Base-by-base conservation (phyloP, 345 rosid genomes). In the Kernera saxatilis region DNA sequence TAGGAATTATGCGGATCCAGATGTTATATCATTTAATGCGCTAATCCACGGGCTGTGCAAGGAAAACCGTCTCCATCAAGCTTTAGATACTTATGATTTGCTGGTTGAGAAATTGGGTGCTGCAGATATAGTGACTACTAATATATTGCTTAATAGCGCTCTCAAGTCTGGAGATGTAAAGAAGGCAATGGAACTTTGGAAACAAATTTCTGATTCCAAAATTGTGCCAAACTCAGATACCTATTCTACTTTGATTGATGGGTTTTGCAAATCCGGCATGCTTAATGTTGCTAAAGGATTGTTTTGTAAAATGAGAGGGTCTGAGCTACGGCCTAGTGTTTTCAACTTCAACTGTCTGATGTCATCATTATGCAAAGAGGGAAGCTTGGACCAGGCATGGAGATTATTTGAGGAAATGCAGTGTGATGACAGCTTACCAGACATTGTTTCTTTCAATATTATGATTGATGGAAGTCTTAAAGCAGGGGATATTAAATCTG, bases 221-320 rank as follows among this genome's bases (percentile, higher is more conserved):
- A 41, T 81, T 49, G 68, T 62, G 71, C 90, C 87, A 12, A 66
- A 81, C 55, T 78, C 90, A 23, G 23, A 67, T 52, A 87, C 87
- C 8, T 86, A 83, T 68, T 74, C 83, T 58, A 32, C 73, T 50
- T 49, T 84, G 83, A 84, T 89, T 59, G 61, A 70, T 61, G 92
- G 88, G 65, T 77, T 84, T 61, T 82, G 86, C 82, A 84, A 82
- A 74, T 62, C 57, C 23, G 68, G 80, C 23, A 51, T 87, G 82
- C 84, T 82, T 67, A 87, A 77, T 73, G 23, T 85, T 56, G 87
- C 90, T 15, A 87, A 82, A 76, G 96, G 92, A 52, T 18, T 89
- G 49, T 80, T 86, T 43, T 53, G 70, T 71, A 82, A 82, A 76
- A 71, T 84, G 82, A 84, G 81, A 78, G 44, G 45, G 35, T 69